phyloP scores from a whole-genome alignment of 176 grass and related monocot species.

The Musa beccarii region DNA sequence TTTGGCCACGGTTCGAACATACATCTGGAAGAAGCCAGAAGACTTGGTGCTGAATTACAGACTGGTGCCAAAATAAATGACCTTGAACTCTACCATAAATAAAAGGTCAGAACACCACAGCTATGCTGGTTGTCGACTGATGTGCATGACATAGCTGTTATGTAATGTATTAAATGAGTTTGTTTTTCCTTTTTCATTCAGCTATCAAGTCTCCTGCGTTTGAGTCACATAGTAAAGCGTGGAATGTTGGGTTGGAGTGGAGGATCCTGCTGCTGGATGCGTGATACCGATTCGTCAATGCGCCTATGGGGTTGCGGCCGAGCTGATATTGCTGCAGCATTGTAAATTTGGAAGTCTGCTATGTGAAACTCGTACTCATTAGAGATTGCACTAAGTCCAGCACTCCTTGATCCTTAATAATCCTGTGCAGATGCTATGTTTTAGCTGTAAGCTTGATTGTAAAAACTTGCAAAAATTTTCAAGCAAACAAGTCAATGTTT shows the following conservation, averaged over 20 bases:
- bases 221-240: neutral
- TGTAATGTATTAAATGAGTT: neutral
- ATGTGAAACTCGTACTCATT: neutral
- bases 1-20: slow-evolving; percentile 75
- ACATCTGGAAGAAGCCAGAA: slow-evolving; percentile 92
- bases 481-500: neutral
- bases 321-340: neutral
- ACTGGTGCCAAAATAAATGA: slow-evolving; percentile 55
- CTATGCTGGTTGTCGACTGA: neutral
- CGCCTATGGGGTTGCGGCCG: neutral
- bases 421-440: neutral
- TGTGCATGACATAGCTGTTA: neutral
- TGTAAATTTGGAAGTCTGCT: neutral
- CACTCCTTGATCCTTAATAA: neutral
- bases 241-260: neutral
- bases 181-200: neutral
- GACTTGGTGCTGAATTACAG: slow-evolving; percentile 93
- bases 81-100: neutral
- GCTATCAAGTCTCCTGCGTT: neutral
- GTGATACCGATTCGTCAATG: neutral
- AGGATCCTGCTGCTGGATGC: neutral
- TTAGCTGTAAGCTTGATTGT: neutral
- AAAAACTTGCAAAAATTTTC: neutral
- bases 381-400: neutral
- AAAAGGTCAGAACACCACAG: neutral